These are phyloP conservation scores for Yarrowia sp. DNA, from an alignment of 805 yeast species.

Conservation along the genomic window DNA sequence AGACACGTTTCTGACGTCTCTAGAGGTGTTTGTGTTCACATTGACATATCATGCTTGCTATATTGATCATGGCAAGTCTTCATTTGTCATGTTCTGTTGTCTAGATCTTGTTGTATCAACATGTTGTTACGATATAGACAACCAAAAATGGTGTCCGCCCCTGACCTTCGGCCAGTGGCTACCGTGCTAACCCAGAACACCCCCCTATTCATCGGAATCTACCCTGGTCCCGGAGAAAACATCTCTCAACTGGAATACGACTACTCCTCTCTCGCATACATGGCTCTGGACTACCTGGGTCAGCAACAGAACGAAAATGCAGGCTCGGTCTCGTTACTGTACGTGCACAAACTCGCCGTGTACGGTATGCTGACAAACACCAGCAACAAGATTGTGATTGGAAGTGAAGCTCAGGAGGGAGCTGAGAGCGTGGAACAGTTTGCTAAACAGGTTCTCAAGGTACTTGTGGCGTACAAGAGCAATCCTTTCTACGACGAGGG, in stretches of 20 bases:
- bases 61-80: no score
- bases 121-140: no score
- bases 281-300: slow-evolving; percentile 26
- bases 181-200: slow-evolving; percentile 8
- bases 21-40: no score
- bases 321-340: not conserved
- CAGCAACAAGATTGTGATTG: slow-evolving; percentile 37
- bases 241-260: slow-evolving; percentile 11
- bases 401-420: slow-evolving; percentile 36
- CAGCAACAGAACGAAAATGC: slow-evolving; percentile 14
- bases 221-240: slow-evolving; percentile 13
- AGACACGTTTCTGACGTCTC: no score
- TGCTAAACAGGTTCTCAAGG: slow-evolving; percentile 6
- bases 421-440: slow-evolving; percentile 9
- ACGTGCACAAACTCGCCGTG: slow-evolving; percentile 35
- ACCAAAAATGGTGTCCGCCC: no score
- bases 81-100: not conserved
- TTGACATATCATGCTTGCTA: not conserved
- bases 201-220: slow-evolving; percentile 23
- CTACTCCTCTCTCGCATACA: slow-evolving; percentile 24
- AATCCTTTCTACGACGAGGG: slow-evolving; percentile 17
- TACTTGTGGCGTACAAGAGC: slow-evolving; percentile 23
- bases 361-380: slow-evolving; percentile 41
- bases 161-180: no score
- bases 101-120: no score